Conservation (phyloP, 495 filamentous ascomycete genomes). For the Aspergillus bertholletiae region DNA sequence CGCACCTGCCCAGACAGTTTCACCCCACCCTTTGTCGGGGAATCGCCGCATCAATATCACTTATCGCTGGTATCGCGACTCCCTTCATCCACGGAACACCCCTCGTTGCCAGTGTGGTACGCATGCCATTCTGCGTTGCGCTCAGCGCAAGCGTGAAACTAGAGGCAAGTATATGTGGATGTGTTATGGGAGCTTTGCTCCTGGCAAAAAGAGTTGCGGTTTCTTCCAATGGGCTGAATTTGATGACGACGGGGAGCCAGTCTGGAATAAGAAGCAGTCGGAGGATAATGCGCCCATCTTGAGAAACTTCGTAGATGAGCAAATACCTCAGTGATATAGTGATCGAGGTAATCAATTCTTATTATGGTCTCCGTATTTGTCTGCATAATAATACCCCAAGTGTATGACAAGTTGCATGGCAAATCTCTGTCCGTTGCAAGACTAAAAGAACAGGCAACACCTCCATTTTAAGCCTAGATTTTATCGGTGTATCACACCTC, state of each 20-base stretch:
- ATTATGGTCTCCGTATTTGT: too few relatives aligned
- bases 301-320: conserved; percentile 24
- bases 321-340: background rate
- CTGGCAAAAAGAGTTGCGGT: conserved; percentile 70
- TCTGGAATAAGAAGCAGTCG: conserved; percentile 45
- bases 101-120: conserved; percentile 63
- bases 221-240: conserved; percentile 92
- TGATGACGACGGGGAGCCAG: conserved; percentile 78
- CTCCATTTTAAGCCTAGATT: too few relatives aligned
- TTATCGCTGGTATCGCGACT: conserved; percentile 79
- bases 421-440: too few relatives aligned
- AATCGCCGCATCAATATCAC: conserved; percentile 87
- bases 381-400: too few relatives aligned
- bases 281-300: conserved; percentile 24
- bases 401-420: too few relatives aligned
- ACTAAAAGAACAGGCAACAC: too few relatives aligned
- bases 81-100: conserved; percentile 64
- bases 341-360: too few relatives aligned
- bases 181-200: conserved; percentile 75
- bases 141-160: conserved; percentile 70
- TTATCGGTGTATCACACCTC: too few relatives aligned
- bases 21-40: conserved; percentile 77
- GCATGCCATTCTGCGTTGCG: conserved; percentile 71
- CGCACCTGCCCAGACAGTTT: conserved; percentile 65
- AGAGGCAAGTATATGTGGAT: conserved; percentile 89